Evolutionary conservation across 2,329 filamentous ascomycete species (phyloP), one percentile per base, ranked within the genome.

Genomic region (Pyrenophora teres): DNA sequence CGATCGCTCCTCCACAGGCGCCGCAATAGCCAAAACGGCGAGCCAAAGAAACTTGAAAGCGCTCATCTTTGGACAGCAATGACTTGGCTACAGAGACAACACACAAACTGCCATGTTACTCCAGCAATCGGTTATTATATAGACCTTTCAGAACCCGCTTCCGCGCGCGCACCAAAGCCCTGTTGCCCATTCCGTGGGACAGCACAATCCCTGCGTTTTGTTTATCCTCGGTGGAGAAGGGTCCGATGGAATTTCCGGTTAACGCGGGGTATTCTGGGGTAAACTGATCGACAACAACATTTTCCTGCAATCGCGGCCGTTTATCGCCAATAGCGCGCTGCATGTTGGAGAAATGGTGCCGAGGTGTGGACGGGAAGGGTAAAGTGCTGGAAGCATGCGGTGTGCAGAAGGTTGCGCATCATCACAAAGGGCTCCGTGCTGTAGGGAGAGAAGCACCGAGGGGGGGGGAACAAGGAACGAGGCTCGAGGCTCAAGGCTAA

Each of bases 251-350:
- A 48, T 46, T 55, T 51, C 46, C 53, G 54, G 36, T 33, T 50
- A 50, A 48, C 31, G 48, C 43, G 48, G 53, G 51, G 47, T 47
- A 39, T 25, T 45, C 40, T 49, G 54, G 46, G 47, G 39, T 37
- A 27, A 13, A 38, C 51, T 54, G 35, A 52, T 41, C 48, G 45
- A 52, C 31, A 40, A 41, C 36, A 48, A 44, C 43, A 64, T 58
- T 65, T 61, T 63, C 62, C 62, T 64, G 57, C 61, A 65, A 65
- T 65, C 46, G 57, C 54, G 54, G 30, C 30, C 49, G 40, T 55
- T 46, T 32, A 39, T 32, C 13, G 12, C 23, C 7, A 41, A 40
- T 52, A 47, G 46, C 47, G 52, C 46, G 37, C 31, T 51, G 36
- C 49, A 42, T 37, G 40, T 30, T 10, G 27, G 27, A 9, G 10